These are phyloP conservation scores for Lactifluus pinguis DNA, from an alignment of 768 basidiomycete species.

Conservation along the genomic window DNA sequence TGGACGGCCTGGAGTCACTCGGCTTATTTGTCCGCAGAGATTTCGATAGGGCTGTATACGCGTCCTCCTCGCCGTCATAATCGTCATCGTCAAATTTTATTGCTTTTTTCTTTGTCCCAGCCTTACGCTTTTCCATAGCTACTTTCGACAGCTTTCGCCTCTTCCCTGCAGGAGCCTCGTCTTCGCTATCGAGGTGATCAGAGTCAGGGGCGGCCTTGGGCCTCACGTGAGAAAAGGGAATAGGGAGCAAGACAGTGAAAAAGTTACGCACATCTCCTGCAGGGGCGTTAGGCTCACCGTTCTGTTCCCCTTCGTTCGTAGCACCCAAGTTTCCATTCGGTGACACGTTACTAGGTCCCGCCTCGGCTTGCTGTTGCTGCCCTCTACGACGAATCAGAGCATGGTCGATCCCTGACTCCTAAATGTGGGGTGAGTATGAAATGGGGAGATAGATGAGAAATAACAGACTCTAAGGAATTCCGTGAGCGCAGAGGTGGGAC, in stretches of 20 bases:
- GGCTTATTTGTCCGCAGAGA: slow-evolving; percentile 32
- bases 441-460: no score
- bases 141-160: slow-evolving; percentile 18
- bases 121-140: slow-evolving; percentile 27
- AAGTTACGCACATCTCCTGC: background rate
- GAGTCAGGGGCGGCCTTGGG: slow-evolving; percentile 14
- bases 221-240: background rate
- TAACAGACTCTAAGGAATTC: slow-evolving; percentile 63
- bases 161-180: slow-evolving; percentile 15
- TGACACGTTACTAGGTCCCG: slow-evolving; percentile 34
- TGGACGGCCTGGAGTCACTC: slow-evolving; percentile 43
- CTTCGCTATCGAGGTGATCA: slow-evolving; percentile 15
- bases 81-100: slow-evolving; percentile 37
- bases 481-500: slow-evolving; percentile 76
- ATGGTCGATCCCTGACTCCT: slow-evolving; percentile 48
- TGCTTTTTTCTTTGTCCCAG: slow-evolving; percentile 17
- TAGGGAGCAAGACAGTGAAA: no score
- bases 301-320: slow-evolving; percentile 18
- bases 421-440: background rate
- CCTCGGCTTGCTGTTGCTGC: slow-evolving; percentile 31
- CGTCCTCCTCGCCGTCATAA: slow-evolving; percentile 47
- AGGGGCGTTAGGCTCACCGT: slow-evolving; percentile 14
- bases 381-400: slow-evolving; percentile 32
- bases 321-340: slow-evolving; percentile 14
- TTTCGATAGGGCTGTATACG: slow-evolving; percentile 58